phyloP scores from a whole-genome alignment of 257 asterid genomes.

The Cinchona pubescens region DNA sequence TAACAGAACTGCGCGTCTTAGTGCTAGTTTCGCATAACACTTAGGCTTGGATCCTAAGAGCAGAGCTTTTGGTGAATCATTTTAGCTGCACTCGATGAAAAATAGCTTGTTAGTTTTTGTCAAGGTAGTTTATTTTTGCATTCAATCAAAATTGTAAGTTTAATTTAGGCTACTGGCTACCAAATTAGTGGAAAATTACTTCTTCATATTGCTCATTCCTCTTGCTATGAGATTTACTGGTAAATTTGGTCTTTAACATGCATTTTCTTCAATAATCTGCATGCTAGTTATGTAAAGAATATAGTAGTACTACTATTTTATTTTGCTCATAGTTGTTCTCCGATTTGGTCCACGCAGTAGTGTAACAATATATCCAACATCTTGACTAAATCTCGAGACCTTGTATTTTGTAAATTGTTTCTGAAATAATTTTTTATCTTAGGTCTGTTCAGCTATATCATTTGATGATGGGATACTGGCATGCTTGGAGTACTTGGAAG shows the following conservation, averaged over 20 bases:
- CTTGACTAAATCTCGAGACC: background rate
- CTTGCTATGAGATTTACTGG: background rate
- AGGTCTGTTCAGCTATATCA: conserved; percentile 74
- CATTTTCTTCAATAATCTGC: background rate
- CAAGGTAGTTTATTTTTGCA: too few relatives aligned
- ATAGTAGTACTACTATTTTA: too few relatives aligned
- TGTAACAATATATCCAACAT: background rate
- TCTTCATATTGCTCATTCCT: background rate
- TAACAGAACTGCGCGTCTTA: background rate
- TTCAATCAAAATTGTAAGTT: background rate
- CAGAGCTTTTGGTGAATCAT: background rate
- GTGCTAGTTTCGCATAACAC: background rate
- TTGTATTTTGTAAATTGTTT: background rate
- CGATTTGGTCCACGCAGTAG: background rate
- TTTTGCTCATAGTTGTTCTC: too few relatives aligned
- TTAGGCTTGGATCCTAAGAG: background rate
- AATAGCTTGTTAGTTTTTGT: too few relatives aligned
- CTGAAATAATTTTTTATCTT: conserved; percentile 13
- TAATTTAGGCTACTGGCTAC: background rate
- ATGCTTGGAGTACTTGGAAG: conserved; percentile 77
- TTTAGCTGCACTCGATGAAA: background rate
- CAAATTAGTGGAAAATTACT: background rate
- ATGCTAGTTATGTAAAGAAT: too few relatives aligned
- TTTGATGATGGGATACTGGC: conserved; percentile 73
- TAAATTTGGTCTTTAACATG: background rate